Percentiles rank a stretch among this genome's conserved stretches.
Evolutionary conservation across 306 rosid genomes (phyloP).

Genomic region (Acacia crassicarpa): DNA sequence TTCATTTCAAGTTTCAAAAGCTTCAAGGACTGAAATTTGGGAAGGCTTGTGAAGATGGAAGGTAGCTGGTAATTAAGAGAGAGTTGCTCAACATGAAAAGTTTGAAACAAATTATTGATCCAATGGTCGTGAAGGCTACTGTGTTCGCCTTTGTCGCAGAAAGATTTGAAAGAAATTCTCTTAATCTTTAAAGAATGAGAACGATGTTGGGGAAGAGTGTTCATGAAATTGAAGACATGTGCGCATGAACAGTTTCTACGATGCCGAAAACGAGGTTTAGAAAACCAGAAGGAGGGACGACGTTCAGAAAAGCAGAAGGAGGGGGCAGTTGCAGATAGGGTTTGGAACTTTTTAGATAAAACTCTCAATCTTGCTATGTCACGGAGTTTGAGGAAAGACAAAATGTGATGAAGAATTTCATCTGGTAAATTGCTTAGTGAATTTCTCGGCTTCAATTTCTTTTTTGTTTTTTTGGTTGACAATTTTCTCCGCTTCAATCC

Average conservation of each 20-base stretch:
- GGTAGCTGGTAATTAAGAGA: background rate
- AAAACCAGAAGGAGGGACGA: background rate
- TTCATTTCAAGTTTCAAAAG: background rate
- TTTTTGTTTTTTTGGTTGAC: no score
- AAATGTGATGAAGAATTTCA: background rate
- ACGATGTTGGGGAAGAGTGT: background rate
- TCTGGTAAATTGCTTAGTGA: background rate
- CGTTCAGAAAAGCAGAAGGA: background rate
- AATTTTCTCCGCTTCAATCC: no score
- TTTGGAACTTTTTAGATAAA: background rate
- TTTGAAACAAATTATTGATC: background rate
- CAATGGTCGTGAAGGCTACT: background rate
- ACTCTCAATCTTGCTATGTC: background rate
- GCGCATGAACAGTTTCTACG: background rate
- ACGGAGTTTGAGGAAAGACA: background rate
- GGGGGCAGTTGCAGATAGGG: background rate
- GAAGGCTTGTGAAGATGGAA: background rate
- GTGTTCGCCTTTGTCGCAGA: background rate
- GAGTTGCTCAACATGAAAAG: background rate
- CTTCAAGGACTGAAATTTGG: background rate
- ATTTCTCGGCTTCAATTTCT: background rate
- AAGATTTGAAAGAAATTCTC: background rate
- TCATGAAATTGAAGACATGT: background rate
- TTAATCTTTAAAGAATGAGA: background rate
- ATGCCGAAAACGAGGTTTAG: background rate